phyloP scores from a whole-genome alignment of 768 basidiomycete genomes.

The Agrocybe pediades region DNA sequence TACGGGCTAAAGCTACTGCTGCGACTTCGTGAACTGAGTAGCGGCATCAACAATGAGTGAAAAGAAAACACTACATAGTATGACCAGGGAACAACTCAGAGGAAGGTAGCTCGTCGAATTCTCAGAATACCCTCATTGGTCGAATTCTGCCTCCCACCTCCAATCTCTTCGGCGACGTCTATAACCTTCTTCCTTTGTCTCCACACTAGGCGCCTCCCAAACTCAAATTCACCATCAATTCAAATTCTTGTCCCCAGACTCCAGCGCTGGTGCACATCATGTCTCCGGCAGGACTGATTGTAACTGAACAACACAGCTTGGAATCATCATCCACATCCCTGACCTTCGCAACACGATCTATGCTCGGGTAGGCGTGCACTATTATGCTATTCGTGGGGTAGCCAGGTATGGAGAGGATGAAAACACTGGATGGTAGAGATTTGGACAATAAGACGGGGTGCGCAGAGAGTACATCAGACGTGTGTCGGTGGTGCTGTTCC shows the following conservation, averaged over 20 bases:
- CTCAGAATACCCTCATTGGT: conserved; percentile 52
- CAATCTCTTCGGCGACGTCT: conserved; percentile 33
- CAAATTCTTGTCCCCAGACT: conserved; percentile 94
- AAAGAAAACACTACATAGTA: background rate
- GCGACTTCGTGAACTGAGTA: no score
- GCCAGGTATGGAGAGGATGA: conserved; percentile 87
- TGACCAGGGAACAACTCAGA: no score
- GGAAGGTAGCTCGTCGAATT: conserved; percentile 32
- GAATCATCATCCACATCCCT: conserved; percentile 94
- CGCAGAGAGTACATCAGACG: conserved; percentile 84
- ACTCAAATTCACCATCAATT: conserved; percentile 96
- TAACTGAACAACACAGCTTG: conserved; percentile 85
- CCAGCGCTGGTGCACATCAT: conserved; percentile 90
- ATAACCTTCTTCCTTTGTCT: conserved; percentile 48
- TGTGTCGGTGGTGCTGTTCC: conserved; percentile 92
- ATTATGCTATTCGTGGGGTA: conserved; percentile 87
- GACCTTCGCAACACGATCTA: conserved; percentile 81
- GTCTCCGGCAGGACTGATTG: conserved; percentile 85
- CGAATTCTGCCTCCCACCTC: conserved; percentile 44
- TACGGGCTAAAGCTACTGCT: no score
- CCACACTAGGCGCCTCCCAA: conserved; percentile 56
- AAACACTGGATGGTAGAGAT: conserved; percentile 91
- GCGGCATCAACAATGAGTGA: no score
- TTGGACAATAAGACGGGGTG: conserved; percentile 88
- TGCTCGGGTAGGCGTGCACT: conserved; percentile 83